Evolutionary conservation across 2,329 filamentous ascomycete genomes (phyloP).

Genomic region (Sporothrix schenckii): DNA sequence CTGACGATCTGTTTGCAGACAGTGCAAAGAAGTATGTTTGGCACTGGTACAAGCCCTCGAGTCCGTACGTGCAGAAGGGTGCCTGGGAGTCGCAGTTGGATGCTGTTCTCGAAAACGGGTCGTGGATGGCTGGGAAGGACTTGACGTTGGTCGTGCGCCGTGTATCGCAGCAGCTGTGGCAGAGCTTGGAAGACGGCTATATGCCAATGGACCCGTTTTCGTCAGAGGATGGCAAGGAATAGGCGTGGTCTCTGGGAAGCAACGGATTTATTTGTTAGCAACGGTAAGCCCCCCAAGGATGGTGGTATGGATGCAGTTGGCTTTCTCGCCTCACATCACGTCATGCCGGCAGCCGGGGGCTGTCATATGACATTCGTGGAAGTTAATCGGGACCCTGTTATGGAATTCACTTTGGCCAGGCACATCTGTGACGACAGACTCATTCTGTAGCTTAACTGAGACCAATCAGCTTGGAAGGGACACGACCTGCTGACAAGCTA

Average conservation of each 20-base stretch:
- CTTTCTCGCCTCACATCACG: not conserved
- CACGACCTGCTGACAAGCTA: no score
- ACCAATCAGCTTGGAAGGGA: no score
- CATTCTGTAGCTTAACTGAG: not conserved
- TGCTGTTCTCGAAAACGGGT: not conserved
- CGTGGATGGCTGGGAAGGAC: constrained; percentile 10
- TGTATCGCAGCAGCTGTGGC: not conserved
- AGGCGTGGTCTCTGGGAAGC: not conserved
- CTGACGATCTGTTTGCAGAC: not conserved
- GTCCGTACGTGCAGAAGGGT: not conserved
- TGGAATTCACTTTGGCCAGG: not conserved
- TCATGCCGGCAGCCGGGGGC: no score
- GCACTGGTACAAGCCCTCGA: not conserved
- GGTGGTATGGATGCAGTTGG: not conserved
- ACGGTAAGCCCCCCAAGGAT: not conserved
- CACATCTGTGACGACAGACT: not conserved
- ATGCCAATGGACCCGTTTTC: not conserved
- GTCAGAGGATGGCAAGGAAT: not conserved
- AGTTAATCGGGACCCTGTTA: not conserved
- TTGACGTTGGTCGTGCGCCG: not conserved
- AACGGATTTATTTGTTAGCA: not conserved
- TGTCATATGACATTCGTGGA: not conserved
- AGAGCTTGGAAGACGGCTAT: not conserved
- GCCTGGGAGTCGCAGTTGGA: not conserved
- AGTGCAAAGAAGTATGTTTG: not conserved